Percentiles rank a stretch among this genome's conserved stretches.
phyloP scores from a whole-genome alignment of 2,329 filamentous ascomycete genomes.

The Fusarium acutatum region DNA sequence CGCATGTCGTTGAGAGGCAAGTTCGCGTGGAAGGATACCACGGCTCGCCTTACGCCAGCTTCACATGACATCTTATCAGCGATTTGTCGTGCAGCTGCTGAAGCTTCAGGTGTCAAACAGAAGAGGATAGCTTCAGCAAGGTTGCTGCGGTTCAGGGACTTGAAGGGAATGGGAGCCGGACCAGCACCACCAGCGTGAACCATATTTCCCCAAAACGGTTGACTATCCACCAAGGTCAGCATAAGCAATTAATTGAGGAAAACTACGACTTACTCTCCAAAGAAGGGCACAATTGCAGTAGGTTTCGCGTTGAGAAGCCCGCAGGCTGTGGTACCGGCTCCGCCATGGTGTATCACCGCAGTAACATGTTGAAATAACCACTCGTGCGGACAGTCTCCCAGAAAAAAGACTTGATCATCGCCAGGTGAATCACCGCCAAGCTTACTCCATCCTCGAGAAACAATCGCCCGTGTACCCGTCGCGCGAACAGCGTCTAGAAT shows the following conservation, averaged over 20 bases:
- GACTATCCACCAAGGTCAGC: background rate
- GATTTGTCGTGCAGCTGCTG: background rate
- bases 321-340: conserved; percentile 77
- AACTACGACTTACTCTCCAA: conserved; percentile 54
- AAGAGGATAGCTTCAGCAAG: conserved; percentile 18
- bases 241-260: accelerated
- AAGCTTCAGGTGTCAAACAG: conserved; percentile 15
- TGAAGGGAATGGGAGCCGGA: conserved; percentile 21
- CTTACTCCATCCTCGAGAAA: conserved; percentile 78
- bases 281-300: conserved; percentile 78
- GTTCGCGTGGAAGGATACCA: conserved; percentile 35
- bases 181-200: conserved; percentile 17
- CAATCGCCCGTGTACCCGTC: conserved; percentile 71
- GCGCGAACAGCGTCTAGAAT: conserved; percentile 71
- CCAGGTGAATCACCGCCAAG: conserved; percentile 67
- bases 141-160: conserved; percentile 6
- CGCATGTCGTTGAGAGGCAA: conserved; percentile 26
- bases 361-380: conserved; percentile 74
- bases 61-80: conserved; percentile 26
- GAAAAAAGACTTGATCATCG: conserved; percentile 64
- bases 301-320: conserved; percentile 73
- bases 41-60: conserved; percentile 24
- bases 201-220: conserved; percentile 36
- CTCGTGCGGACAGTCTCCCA: conserved; percentile 77
- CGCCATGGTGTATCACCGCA: conserved; percentile 75